These are phyloP conservation scores for Fusarium drepaniforme DNA, from an alignment of 2,329 filamentous ascomycete species.

Conservation along the genomic window DNA sequence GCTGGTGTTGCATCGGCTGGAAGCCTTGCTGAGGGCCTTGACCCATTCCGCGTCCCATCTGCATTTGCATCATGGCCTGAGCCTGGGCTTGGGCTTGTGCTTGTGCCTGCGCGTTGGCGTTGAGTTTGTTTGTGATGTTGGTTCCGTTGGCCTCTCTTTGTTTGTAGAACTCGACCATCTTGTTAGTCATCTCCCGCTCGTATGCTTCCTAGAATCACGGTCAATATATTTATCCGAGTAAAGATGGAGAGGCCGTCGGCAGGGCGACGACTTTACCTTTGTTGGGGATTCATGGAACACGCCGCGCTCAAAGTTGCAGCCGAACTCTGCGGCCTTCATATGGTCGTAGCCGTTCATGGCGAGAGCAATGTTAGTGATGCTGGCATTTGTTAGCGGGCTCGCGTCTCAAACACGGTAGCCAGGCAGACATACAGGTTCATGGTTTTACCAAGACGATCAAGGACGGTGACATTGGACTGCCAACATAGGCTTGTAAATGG, in stretches of 20 bases:
- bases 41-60: slow-evolving; percentile 64
- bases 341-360: slow-evolving; percentile 57
- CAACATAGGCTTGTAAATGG: slow-evolving; percentile 50
- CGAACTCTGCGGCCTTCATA: slow-evolving; percentile 55
- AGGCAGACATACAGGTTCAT: slow-evolving; percentile 55
- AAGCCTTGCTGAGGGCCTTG: slow-evolving; percentile 66
- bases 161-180: slow-evolving; percentile 62
- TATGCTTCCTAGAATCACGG: slow-evolving; percentile 58
- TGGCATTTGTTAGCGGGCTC: slow-evolving; percentile 42
- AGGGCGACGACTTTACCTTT: slow-evolving; percentile 54
- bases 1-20: slow-evolving; percentile 69
- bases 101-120: slow-evolving; percentile 57
- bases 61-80: slow-evolving; percentile 65
- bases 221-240: slow-evolving; percentile 29
- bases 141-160: slow-evolving; percentile 64
- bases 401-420: not conserved
- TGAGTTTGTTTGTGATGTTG: slow-evolving; percentile 63
- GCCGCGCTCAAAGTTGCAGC: slow-evolving; percentile 62
- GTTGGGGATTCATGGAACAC: slow-evolving; percentile 59
- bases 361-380: slow-evolving; percentile 65
- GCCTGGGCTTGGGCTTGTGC: slow-evolving; percentile 55
- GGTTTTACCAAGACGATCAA: slow-evolving; percentile 57
- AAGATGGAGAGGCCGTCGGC: not conserved
- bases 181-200: slow-evolving; percentile 60
- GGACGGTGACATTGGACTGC: slow-evolving; percentile 53